Conservation (phyloP, 495 filamentous ascomycete species). For the Penicillium crystallinum region DNA sequence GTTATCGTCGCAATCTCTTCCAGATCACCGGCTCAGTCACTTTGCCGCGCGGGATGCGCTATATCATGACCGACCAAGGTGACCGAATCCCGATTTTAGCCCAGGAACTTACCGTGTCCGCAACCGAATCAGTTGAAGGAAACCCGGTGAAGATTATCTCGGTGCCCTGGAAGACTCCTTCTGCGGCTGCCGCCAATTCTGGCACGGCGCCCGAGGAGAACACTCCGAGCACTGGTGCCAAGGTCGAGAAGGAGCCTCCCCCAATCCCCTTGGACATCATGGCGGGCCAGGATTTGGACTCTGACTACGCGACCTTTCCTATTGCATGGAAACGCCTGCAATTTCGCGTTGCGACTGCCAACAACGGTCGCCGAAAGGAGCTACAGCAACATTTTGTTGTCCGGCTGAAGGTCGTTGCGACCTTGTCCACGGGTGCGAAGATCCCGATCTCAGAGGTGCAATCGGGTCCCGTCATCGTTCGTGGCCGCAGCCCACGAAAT, state of each 20-base stretch:
- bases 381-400: conserved; percentile 79
- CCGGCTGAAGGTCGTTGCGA: conserved; percentile 67
- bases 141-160: conserved; percentile 86
- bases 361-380: conserved; percentile 73
- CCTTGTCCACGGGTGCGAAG: conserved; percentile 62
- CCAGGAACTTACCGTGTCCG: conserved; percentile 74
- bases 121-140: conserved; percentile 85
- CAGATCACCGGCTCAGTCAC: conserved; percentile 82
- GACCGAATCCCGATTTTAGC: conserved; percentile 68
- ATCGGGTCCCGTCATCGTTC: conserved; percentile 71
- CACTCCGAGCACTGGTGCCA: conserved; percentile 48
- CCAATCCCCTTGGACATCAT: conserved; percentile 70
- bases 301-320: conserved; percentile 73
- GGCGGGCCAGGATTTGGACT: conserved; percentile 69
- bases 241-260: conserved; percentile 60
- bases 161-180: conserved; percentile 84
- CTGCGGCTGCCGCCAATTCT: conserved; percentile 50
- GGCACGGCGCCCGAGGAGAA: conserved; percentile 46
- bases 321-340: conserved; percentile 89
- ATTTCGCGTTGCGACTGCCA: conserved; percentile 86
- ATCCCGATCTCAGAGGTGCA: conserved; percentile 64
- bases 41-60: conserved; percentile 63
- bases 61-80: conserved; percentile 72
- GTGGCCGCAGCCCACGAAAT: conserved; percentile 73
- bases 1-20: conserved; percentile 86